phyloP scores from a whole-genome alignment of 345 rosid genomes.

The Conringia planisiliqua region DNA sequence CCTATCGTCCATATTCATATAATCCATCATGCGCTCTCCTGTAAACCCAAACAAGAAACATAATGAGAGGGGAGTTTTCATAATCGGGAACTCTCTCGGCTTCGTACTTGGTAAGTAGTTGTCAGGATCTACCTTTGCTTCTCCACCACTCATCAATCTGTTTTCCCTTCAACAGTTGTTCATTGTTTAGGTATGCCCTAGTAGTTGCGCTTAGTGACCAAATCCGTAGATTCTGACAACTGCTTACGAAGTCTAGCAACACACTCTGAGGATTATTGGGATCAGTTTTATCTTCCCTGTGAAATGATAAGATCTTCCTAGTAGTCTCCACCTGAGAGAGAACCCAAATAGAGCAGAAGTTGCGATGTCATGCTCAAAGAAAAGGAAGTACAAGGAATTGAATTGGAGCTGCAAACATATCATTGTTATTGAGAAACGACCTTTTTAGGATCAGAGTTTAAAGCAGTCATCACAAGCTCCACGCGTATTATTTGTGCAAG shows the following conservation, averaged over 20 bases:
- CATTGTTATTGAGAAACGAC: constrained; percentile 34
- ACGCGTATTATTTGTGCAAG: constrained; percentile 82
- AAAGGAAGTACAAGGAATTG: background rate
- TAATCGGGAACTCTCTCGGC: background rate
- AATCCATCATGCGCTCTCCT: constrained; percentile 94
- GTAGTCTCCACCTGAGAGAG: constrained; percentile 81
- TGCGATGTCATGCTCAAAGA: constrained; percentile 17
- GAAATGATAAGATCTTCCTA: constrained; percentile 85
- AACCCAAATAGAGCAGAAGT: constrained; percentile 28
- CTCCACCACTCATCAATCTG: constrained; percentile 99
- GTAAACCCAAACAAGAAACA: constrained; percentile 35
- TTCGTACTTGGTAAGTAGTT: background rate
- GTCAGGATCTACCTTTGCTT: constrained; percentile 62
- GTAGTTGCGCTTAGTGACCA: constrained; percentile 90
- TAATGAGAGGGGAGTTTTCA: constrained; percentile 6
- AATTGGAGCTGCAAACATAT: constrained; percentile 15
- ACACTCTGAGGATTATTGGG: constrained; percentile 89
- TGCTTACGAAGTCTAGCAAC: constrained; percentile 95
- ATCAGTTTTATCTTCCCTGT: constrained; percentile 93
- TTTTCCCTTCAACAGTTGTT: constrained; percentile 91
- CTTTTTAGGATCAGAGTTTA: constrained; percentile 81
- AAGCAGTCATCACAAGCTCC: constrained; percentile 77
- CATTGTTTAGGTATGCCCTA: constrained; percentile 80
- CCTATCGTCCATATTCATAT: constrained; percentile 94
- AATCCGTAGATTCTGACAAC: constrained; percentile 90